These are phyloP conservation scores for Talaromyces sp. DNA, from an alignment of 2,329 filamentous ascomycete genomes.

Conservation along the genomic window DNA sequence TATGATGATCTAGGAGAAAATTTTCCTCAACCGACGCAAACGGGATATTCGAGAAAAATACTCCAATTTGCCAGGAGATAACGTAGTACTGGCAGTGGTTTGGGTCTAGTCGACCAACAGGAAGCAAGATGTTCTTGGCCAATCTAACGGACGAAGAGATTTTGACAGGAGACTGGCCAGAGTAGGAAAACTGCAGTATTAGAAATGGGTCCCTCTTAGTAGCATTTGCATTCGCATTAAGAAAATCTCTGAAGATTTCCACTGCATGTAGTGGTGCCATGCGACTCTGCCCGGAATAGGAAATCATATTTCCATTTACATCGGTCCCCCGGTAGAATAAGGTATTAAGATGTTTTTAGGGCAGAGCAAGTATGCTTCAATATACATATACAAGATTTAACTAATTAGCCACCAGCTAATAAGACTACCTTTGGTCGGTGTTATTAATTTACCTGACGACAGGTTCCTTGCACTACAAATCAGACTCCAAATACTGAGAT, in stretches of 20 bases:
- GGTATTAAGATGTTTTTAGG: neutral
- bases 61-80: neutral
- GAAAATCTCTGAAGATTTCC: constrained; percentile 3
- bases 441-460: neutral
- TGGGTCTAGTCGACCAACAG: neutral
- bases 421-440: neutral
- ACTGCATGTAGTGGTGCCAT: constrained; percentile 3
- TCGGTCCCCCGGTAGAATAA: neutral
- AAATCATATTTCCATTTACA: neutral
- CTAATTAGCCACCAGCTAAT: neutral
- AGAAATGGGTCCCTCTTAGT: neutral
- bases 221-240: neutral
- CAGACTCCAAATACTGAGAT: neutral
- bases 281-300: constrained; percentile 9
- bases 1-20: neutral
- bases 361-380: neutral
- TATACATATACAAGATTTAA: neutral
- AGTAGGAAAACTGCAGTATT: neutral
- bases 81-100: constrained; percentile 5
- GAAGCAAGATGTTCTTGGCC: neutral
- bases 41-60: neutral
- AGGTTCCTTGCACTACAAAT: neutral
- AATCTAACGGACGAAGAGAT: neutral
- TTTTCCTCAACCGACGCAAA: constrained; percentile 5
- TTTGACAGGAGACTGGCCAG: neutral